Base-by-base conservation (phyloP, 192 early-diverging fungal species). In the Dispira parvispora region DNA sequence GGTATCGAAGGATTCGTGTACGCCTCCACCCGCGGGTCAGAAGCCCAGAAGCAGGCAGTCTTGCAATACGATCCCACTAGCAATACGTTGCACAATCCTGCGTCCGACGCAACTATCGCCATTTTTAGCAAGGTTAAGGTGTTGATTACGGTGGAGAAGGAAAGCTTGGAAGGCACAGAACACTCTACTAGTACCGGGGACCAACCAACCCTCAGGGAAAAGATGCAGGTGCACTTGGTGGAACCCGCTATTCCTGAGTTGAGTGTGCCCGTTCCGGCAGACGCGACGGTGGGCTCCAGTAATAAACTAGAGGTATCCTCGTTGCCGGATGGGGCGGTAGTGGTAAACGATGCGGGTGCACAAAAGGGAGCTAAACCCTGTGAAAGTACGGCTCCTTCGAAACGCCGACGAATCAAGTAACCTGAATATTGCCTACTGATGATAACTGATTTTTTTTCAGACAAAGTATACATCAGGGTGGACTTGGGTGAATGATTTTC, bases 1-100 rank as follows among this genome's bases (percentile, higher is more conserved):
- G 96, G 96, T 53, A 88, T 99, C 60, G 96, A 99, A 75, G 88
- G 94, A 55, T 80, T 97, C 46, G 87, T 98, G 16, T 94, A 88
- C 63, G 75, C 77, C 1, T 69, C 73, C n/a, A 64, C 78, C n/a
- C 54, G 62, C 27, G 46, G 20, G 25, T 11, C 55, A 16, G 46
- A 43, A 11, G 55, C 38, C 1, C 45, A 53, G 23, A 14, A 42
- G 44, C 16, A 49, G 21, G 27, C 20, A 47, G 6, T 61, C 45
- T 20, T 65, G 21, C 11, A n/a, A 18, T 50, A 61, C 50, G 57
- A 71, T 62, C 16, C 62, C 14, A 32, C 54, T 12, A 21, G 56
- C 5, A 66, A 68, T 54, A 66, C 64, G 32, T 63, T 80, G 60
- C 10, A 20, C 66, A 69, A 21, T 68, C 69, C 21, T 21, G 43